These are phyloP conservation scores for Cryphonectria japonica DNA, from an alignment of 2,329 filamentous ascomycete genomes.

Conservation along the genomic window DNA sequence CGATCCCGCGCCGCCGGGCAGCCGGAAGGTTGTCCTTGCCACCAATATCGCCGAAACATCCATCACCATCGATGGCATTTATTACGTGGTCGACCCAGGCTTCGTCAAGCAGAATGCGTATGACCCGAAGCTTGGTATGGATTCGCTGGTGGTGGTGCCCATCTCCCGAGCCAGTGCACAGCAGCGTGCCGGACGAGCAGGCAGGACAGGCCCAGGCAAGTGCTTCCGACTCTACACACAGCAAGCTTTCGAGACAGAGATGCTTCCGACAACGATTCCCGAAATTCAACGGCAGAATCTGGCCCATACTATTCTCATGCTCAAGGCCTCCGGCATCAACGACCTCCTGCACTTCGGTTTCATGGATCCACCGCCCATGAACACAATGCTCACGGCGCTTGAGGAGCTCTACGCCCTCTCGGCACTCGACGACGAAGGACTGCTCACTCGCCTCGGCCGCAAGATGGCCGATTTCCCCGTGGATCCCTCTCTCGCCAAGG, in stretches of 20 bases:
- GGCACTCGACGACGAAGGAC: conserved; percentile 91
- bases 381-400: conserved; percentile 94
- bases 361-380: conserved; percentile 97
- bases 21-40: conserved; percentile 92
- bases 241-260: conserved; percentile 92
- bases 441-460: conserved; percentile 86
- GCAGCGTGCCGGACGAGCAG: conserved; percentile 89
- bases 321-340: conserved; percentile 99
- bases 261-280: conserved; percentile 93
- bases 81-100: conserved; percentile 94
- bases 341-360: conserved; percentile 97
- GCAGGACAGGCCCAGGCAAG: conserved; percentile 92
- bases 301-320: conserved; percentile 90
- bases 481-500: conserved; percentile 90
- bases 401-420: conserved; percentile 94
- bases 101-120: conserved; percentile 99
- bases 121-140: conserved; percentile 97
- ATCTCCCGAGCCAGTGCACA: conserved; percentile 97
- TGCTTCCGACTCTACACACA: conserved; percentile 96
- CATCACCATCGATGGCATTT: conserved; percentile 97
- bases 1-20: conserved; percentile 84
- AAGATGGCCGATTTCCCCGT: conserved; percentile 99
- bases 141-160: conserved; percentile 91
- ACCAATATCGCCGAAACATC: conserved; percentile 99
- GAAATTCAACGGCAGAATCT: conserved; percentile 96